Evolutionary conservation across 192 early-diverging fungal species (phyloP).

Genomic region (Powellomyces hirtus): DNA sequence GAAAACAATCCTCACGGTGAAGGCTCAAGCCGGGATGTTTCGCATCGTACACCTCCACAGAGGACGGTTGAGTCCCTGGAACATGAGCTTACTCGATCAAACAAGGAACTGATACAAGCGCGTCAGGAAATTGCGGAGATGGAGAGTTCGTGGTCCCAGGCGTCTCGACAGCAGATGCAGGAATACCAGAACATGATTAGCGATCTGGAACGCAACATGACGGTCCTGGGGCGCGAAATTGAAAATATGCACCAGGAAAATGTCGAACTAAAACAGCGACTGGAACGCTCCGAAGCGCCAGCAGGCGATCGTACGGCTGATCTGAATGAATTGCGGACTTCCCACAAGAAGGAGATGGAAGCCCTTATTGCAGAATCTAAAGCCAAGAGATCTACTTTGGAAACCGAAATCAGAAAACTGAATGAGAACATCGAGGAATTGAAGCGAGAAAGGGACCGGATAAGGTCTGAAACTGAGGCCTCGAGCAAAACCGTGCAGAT

Average conservation of each 20-base stretch:
- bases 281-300: no score
- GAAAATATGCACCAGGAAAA: background rate
- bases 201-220: background rate
- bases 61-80: no score
- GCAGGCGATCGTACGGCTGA: no score
- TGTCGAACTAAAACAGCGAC: background rate
- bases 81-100: background rate
- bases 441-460: background rate
- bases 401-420: no score
- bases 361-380: no score
- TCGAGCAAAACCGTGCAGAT: no score
- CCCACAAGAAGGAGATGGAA: no score
- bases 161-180: constrained; percentile 19
- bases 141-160: constrained; percentile 5
- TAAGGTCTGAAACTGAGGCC: no score
- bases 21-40: no score
- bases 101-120: background rate
- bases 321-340: no score
- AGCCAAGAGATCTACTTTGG: no score
- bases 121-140: constrained; percentile 1
- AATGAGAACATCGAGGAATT: background rate
- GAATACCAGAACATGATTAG: constrained; percentile 17
- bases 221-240: background rate
- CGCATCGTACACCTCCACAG: no score
- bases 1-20: background rate